A percentile compares a stretch with the other conserved stretches of the same genome.
Evolutionary conservation across 2,329 filamentous ascomycete genomes (phyloP).

Genomic region (Cercospora berteroae): DNA sequence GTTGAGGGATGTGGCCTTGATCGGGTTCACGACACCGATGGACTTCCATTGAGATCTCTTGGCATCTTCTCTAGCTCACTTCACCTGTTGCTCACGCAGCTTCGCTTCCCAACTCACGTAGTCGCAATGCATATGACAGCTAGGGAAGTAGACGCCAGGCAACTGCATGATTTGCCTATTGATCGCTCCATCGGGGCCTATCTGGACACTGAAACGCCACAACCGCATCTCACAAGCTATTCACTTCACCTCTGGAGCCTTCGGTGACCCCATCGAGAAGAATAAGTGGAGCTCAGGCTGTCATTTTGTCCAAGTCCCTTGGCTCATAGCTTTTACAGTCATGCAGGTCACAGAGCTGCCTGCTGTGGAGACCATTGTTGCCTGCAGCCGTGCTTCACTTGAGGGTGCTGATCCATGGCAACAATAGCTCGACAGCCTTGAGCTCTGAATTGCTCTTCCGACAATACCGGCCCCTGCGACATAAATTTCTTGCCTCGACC

Average conservation of each 20-base stretch:
- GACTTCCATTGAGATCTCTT: no score
- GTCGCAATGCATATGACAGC: no score
- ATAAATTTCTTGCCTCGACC: not conserved
- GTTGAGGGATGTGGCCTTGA: no score
- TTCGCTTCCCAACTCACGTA: no score
- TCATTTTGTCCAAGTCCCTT: not conserved
- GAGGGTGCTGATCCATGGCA: not conserved
- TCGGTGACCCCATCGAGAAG: no score
- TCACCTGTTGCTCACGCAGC: no score
- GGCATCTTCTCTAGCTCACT: no score
- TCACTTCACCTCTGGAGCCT: not conserved
- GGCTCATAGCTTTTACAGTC: not conserved
- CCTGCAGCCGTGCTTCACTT: not conserved
- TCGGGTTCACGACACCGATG: no score
- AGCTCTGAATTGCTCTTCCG: not conserved
- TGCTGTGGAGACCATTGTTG: not conserved
- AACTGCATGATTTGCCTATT: no score
- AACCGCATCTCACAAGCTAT: not conserved
- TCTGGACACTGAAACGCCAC: no score
- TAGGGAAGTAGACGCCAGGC: not conserved
- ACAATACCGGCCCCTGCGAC: not conserved
- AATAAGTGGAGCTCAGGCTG: not conserved
- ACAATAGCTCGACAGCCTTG: not conserved
- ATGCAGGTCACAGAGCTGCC: not conserved
- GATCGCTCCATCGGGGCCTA: no score